These are phyloP conservation scores for Kregervanrija pseudodelftensis DNA, from an alignment of 805 yeast species.

Conservation along the genomic window DNA sequence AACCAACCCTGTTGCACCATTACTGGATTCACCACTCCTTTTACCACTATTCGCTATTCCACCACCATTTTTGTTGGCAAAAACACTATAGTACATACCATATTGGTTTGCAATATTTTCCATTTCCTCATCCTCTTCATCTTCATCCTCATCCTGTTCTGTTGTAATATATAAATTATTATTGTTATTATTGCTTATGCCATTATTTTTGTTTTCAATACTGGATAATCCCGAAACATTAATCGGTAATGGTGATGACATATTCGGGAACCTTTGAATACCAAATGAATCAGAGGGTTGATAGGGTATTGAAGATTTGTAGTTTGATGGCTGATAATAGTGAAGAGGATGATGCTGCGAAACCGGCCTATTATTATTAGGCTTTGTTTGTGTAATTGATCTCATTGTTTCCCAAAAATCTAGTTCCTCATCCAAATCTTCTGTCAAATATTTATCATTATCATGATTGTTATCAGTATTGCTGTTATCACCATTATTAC, in stretches of 20 bases:
- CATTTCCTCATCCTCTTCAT: constrained; percentile 27
- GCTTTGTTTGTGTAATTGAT: constrained; percentile 39
- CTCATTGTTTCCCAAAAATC: constrained; percentile 72
- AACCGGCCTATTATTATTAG: constrained; percentile 31
- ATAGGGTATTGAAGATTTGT: constrained; percentile 13
- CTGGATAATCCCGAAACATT: constrained; percentile 5
- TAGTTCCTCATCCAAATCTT: constrained; percentile 52
- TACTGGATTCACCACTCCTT: background rate
- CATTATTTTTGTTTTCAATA: constrained; percentile 1
- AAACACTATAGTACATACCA: constrained; percentile 28
- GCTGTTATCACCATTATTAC: background rate
- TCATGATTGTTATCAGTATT: constrained; percentile 7
- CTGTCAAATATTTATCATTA: constrained; percentile 20
- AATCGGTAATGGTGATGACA: constrained; percentile 10
- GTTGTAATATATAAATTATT: constrained; percentile 8
- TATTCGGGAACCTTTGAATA: constrained; percentile 10
- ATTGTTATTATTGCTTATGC: constrained; percentile 3
- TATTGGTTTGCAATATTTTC: constrained; percentile 27
- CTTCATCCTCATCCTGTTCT: constrained; percentile 9
- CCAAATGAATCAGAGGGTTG: constrained; percentile 14
- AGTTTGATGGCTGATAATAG: constrained; percentile 23
- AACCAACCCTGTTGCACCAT: constrained; percentile 7
- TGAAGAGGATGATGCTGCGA: constrained; percentile 52
- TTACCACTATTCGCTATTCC: constrained; percentile 3
- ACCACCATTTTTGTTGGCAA: constrained; percentile 14